Evolutionary conservation across 768 basidiomycete species (phyloP), one percentile per base, ranked within the genome.

Genomic region (Russula virescens): DNA sequence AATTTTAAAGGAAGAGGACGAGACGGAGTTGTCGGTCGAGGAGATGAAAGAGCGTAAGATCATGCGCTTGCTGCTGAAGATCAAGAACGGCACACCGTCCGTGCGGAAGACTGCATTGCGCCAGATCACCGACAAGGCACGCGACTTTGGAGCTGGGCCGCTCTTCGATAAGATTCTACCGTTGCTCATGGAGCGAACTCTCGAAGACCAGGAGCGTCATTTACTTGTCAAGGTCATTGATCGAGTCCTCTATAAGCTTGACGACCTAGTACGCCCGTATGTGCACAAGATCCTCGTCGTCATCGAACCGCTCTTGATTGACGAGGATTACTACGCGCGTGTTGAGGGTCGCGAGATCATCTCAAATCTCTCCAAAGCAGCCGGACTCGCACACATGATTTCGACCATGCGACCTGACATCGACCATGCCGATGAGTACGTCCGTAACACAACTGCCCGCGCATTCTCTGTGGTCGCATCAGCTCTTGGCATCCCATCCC

Each of bases 21-120:
- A 98, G 75, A 90, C 88, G 2, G 86, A 89, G 72, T 79, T 98
- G 51, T 85, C 89, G 0, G 89, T 98, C 9, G 97, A 98, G 54
- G 97, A 99, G 78, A 90, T 98, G 86, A 99, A 99, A 77, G 97
- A 98, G 77, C 87, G 96, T 71, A 99, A 98, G 75, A 98, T 98
- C 69, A 98, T 98, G 95, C 88, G 97, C 26, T 77, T 99, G 25
- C 79, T 99, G 57, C 82, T 99, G 69, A 98, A 98, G 77, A 98
- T 99, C 77, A 98, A 99, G 81, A 99, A 98, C 72, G 97, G 97
- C 53, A 98, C 96, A 3, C 97, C 97, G 28, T 96, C 97, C 13
- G 94, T 98, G 62, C 88, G 97, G 61, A 99, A 99, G 75, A 94
- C 96, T 1, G 97, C 97, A 14, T 85, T 98, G 42, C 85, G 96